Base-by-base conservation (phyloP, 2,329 filamentous ascomycete genomes). In the Coniella lustricola region DNA sequence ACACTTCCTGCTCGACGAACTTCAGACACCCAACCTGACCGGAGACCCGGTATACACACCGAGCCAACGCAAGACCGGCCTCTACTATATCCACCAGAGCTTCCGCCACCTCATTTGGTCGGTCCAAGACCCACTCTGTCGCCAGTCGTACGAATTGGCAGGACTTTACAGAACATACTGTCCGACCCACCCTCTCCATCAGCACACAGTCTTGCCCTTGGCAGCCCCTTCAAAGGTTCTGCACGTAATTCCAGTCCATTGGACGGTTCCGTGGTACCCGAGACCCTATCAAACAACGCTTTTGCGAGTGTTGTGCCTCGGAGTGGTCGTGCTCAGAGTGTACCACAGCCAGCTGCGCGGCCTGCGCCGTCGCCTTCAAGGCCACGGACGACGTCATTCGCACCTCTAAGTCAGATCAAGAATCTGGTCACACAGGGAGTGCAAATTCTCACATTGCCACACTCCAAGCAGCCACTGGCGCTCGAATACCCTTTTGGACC, bases 171-270 rank as follows among this genome's bases (percentile, higher is more conserved):
- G 56, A 77, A 70, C 50, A 73, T 81, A 33, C 77, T 78, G 10
- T 79, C 77, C 0, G 77, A 81, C 53, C 74, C 75, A 7, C 75
- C 77, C 0, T 80, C 78, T 0, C 77, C 78, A 1, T 73, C 74
- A 44, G 67, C 62, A 7, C 68, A 67, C n/a, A 73, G 75, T 37
- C 67, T 68, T 31, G 70, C 73, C 10, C 63, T 81, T 2, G 70
- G 76, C 13, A 81, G 78, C 48, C 78, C 78, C 0, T 82, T 82
- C 54, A 68, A 73, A 44, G 61, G 67, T 13, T 67, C 67, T 2
- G 51, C 56, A 10, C 52, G 58, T 31, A 62, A 62, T 46, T 62
- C 60, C 14, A 63, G 59, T 25, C 56, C 59, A 31, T 20, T 48
- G 18, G 50, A 53, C 18, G 48, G 40, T 35, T 63, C 62, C 1